A percentile compares a stretch with the other conserved stretches of the same genome.
These are phyloP conservation scores for Solanum virginianum DNA, from an alignment of 257 asterid species.

Conservation along the genomic window DNA sequence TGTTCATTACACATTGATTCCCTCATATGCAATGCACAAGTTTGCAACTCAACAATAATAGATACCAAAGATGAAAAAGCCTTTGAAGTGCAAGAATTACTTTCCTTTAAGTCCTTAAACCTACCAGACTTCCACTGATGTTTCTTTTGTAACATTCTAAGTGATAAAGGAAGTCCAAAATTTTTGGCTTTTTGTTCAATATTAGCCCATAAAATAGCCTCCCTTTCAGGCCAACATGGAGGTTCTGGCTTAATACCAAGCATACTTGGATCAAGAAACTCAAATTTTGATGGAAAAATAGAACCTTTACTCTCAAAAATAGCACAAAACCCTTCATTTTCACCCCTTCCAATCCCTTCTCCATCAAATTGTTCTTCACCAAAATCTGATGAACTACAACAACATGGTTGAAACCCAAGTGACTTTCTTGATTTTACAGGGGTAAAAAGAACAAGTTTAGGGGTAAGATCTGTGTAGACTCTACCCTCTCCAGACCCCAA, in stretches of 20 bases:
- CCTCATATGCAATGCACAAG: slow-evolving; percentile 55
- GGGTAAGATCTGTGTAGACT: neutral
- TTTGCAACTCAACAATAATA: slow-evolving; percentile 65
- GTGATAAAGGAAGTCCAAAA: slow-evolving; percentile 59
- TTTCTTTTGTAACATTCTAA: slow-evolving; percentile 74
- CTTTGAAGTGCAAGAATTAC: slow-evolving; percentile 37
- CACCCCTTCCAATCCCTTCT: slow-evolving; percentile 4
- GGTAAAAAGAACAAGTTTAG: slow-evolving; percentile 7
- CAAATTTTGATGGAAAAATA: slow-evolving; percentile 29
- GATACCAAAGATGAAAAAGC: slow-evolving; percentile 70
- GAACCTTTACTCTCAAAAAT: slow-evolving; percentile 20
- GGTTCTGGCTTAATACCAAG: slow-evolving; percentile 71
- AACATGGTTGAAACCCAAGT: neutral
- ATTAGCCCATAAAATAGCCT: slow-evolving; percentile 25
- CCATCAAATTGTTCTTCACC: slow-evolving; percentile 2
- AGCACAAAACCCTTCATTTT: slow-evolving; percentile 15
- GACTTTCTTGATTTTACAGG: slow-evolving; percentile 15
- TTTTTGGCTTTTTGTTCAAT: slow-evolving; percentile 71
- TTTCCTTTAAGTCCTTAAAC: slow-evolving; percentile 9
- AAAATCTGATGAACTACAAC: slow-evolving; percentile 25
- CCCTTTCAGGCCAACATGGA: slow-evolving; percentile 63
- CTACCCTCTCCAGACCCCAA: neutral
- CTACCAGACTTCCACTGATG: slow-evolving; percentile 24
- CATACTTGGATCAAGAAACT: slow-evolving; percentile 69
- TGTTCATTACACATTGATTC: slow-evolving; percentile 52